Percentiles rank a stretch among this genome's conserved stretches.
phyloP scores from a whole-genome alignment of 495 filamentous ascomycete species.

The Xylaria acuta region DNA sequence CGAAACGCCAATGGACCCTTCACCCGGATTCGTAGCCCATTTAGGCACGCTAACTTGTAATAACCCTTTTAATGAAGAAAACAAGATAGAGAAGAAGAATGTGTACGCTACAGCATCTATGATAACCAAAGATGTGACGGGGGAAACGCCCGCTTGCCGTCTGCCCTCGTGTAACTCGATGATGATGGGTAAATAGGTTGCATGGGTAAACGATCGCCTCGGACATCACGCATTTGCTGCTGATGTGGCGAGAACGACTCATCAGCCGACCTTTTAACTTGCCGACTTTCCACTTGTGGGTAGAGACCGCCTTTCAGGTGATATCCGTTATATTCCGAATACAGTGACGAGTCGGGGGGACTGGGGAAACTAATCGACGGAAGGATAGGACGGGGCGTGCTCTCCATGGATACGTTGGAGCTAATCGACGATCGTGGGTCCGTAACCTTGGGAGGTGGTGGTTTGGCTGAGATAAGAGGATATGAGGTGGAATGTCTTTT shows the following conservation, averaged over 20 bases:
- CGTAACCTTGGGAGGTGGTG: conserved; percentile 8
- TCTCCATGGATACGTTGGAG: conserved; percentile 23
- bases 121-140: conserved; percentile 27
- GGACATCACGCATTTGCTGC: conserved; percentile 35
- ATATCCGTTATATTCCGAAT: conserved; percentile 16
- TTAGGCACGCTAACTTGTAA: background rate
- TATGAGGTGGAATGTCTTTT: conserved; percentile 36
- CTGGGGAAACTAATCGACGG: conserved; percentile 24
- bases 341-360: background rate
- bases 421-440: conserved; percentile 25
- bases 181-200: conserved; percentile 24
- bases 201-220: conserved; percentile 37
- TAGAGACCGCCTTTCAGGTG: conserved; percentile 28
- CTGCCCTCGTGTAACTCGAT: conserved; percentile 35
- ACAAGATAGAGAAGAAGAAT: background rate
- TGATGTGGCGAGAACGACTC: conserved; percentile 36
- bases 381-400: conserved; percentile 20
- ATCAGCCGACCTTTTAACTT: conserved; percentile 39
- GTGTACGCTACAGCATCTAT: background rate
- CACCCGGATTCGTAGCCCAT: background rate
- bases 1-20: conserved; percentile 3
- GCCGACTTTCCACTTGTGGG: conserved; percentile 33
- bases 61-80: background rate
- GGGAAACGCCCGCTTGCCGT: conserved; percentile 32
- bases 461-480: conserved; percentile 36